These are phyloP conservation scores for Jatropha multifida DNA, from an alignment of 441 rosid species.

Conservation along the genomic window DNA sequence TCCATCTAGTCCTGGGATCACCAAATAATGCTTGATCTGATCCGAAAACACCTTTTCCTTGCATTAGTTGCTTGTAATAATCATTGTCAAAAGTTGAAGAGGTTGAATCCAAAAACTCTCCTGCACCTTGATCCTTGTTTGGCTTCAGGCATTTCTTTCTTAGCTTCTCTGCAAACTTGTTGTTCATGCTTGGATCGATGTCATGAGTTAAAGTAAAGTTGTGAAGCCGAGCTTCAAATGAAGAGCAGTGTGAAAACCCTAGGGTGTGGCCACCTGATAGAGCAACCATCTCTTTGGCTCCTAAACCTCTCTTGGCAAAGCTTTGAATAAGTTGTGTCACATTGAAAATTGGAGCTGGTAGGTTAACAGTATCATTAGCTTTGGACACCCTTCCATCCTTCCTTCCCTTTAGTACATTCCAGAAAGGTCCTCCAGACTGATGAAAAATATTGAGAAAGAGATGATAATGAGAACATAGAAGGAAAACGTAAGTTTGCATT, in stretches of 20 bases:
- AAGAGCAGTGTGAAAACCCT: slow-evolving; percentile 81
- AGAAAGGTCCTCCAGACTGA: slow-evolving; percentile 72
- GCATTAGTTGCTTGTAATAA: slow-evolving; percentile 58
- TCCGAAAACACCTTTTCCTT: slow-evolving; percentile 57
- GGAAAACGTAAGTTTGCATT: not conserved
- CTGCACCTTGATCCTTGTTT: slow-evolving; percentile 50
- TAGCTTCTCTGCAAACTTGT: slow-evolving; percentile 41
- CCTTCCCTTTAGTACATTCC: slow-evolving; percentile 67
- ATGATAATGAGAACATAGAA: slow-evolving; percentile 2
- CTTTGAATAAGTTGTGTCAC: slow-evolving; percentile 67
- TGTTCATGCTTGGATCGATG: slow-evolving; percentile 58
- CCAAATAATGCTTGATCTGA: slow-evolving; percentile 59
- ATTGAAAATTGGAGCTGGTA: slow-evolving; percentile 72
- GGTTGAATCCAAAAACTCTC: slow-evolving; percentile 65
- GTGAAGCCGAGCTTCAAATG: slow-evolving; percentile 56
- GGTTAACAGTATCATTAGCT: slow-evolving; percentile 55
- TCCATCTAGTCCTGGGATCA: slow-evolving; percentile 56
- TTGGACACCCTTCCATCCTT: slow-evolving; percentile 67
- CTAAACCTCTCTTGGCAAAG: slow-evolving; percentile 64
- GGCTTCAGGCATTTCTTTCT: slow-evolving; percentile 46
- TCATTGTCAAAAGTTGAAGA: slow-evolving; percentile 54
- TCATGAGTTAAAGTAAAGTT: slow-evolving; percentile 55
- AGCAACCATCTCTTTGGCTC: slow-evolving; percentile 72
- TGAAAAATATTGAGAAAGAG: not conserved
- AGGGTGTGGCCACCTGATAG: slow-evolving; percentile 75